A percentile compares a stretch with the other conserved stretches of the same genome.
phyloP scores from a whole-genome alignment of 495 filamentous ascomycete genomes.

The Tuber indicum region DNA sequence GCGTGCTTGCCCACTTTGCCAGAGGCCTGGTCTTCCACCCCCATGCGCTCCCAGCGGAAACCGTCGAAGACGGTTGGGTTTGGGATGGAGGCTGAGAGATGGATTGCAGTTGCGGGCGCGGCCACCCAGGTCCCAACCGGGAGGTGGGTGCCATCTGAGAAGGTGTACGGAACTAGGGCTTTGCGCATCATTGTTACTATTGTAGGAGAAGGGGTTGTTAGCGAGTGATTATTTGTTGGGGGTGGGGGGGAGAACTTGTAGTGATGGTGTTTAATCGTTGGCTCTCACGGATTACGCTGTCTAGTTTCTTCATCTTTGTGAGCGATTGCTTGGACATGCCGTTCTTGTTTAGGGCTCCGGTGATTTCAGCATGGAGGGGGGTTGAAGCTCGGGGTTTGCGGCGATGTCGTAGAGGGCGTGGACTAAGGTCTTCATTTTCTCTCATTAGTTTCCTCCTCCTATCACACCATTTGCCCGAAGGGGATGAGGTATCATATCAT shows the following conservation, averaged over 20 bases:
- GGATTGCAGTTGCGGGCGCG: conserved; percentile 23
- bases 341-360: conserved; percentile 18
- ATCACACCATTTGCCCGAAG: not conserved
- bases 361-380: conserved; percentile 34
- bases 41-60: conserved; percentile 30
- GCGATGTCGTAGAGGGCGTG: conserved; percentile 34
- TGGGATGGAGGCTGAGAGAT: conserved; percentile 12
- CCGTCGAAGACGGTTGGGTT: conserved; percentile 30
- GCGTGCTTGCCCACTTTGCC: conserved; percentile 32
- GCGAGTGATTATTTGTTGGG: not conserved
- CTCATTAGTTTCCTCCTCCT: not conserved
- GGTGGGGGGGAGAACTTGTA: conserved; percentile 4
- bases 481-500: not conserved
- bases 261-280: conserved; percentile 27
- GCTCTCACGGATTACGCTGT: conserved; percentile 29
- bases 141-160: conserved; percentile 34
- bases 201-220: not conserved
- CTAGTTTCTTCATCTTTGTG: conserved; percentile 40
- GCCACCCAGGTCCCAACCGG: conserved; percentile 30
- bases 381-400: conserved; percentile 23
- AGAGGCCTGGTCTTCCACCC: conserved; percentile 5
- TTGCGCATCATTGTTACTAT: conserved; percentile 27
- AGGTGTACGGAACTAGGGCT: conserved; percentile 26
- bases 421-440: conserved; percentile 13
- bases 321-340: conserved; percentile 38